Conservation (phyloP, 345 rosid species). For the Populus davidiana region DNA sequence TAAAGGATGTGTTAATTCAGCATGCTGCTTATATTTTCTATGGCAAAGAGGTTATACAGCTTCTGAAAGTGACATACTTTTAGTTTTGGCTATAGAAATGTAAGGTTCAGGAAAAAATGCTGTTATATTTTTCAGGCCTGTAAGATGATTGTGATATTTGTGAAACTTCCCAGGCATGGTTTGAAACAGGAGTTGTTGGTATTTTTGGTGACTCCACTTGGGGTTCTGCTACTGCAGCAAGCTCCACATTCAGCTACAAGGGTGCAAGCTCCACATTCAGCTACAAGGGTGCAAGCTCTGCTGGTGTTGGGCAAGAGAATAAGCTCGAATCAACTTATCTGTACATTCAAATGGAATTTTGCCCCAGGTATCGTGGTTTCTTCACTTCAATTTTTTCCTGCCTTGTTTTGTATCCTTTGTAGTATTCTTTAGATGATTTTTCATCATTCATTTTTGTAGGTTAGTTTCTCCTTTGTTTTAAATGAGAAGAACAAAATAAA, state of each 20-base stretch:
- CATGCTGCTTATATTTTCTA: background rate
- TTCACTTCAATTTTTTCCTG: background rate
- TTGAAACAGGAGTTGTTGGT: constrained; percentile 80
- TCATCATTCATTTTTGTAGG: background rate
- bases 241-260: constrained; percentile 54
- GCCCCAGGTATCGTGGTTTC: constrained; percentile 64
- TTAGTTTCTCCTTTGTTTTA: background rate
- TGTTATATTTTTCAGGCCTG: constrained; percentile 3
- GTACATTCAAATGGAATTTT: constrained; percentile 94
- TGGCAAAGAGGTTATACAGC: background rate
- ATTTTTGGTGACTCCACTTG: constrained; percentile 52
- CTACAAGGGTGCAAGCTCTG: constrained; percentile 46
- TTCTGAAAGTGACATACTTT: background rate
- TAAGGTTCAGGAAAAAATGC: background rate
- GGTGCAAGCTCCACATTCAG: constrained; percentile 28
- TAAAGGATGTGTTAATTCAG: background rate
- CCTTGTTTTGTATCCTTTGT: background rate
- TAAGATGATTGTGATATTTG: constrained; percentile 26
- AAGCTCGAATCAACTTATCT: constrained; percentile 75
- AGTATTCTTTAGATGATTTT: background rate
- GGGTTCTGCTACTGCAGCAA: constrained; percentile 78
- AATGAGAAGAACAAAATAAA: background rate
- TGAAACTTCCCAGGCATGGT: constrained; percentile 76
- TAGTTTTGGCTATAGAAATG: background rate
- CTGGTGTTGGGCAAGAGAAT: constrained; percentile 62